Evolutionary conservation across 345 rosid species (phyloP), one percentile per base, ranked within the genome.

Genomic region (Lagerstroemia speciosa): DNA sequence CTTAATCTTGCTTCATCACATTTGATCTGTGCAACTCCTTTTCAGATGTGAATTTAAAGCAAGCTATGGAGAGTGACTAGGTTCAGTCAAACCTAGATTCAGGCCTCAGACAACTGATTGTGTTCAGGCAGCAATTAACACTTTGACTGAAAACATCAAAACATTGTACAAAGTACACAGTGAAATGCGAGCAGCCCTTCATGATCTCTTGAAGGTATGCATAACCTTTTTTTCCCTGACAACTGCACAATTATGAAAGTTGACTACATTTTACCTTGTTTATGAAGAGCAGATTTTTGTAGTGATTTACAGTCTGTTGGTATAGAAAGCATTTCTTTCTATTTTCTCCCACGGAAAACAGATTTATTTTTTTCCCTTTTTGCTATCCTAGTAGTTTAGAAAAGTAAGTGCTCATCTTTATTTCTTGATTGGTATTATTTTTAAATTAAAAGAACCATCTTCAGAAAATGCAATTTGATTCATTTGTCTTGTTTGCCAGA

Each of bases 1-100:
- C 52, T 24, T 41, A 67, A 36, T 68, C 63, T 67, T 36, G 60
- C 72, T 58, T 58, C 67, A 60, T 68, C 67, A 68, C 33, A 43
- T 40, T 71, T 24, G 31, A 41, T 57, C 24, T 67, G 64, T 75
- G 55, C 60, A 37, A 48, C 68, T 70, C 31, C 69, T 62, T 78
- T 80, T 68, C 85, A 91, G 98, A 74, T 89, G 74, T 81, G 97
- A 91, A 74, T 91, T 93, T 78, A 89, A 77, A 80, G 83, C 90
- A 71, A 91, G 85, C 78, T 84, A 93, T 76, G 94, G 86, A 82
- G 97, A 87, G 70, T 93, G 97, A 96, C 78, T 87, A 66, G 79
- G 76, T 68, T 80, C 92, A 52, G 89, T 83, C 77, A 86, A 86
- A 76, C 96, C 96, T 58, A 85, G 76, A 71, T 75, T 91, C 65